A percentile compares a stretch with the other conserved stretches of the same genome.
These are phyloP conservation scores for Parafenestella ontariensis DNA, from an alignment of 2,329 filamentous ascomycete genomes.

Conservation along the genomic window DNA sequence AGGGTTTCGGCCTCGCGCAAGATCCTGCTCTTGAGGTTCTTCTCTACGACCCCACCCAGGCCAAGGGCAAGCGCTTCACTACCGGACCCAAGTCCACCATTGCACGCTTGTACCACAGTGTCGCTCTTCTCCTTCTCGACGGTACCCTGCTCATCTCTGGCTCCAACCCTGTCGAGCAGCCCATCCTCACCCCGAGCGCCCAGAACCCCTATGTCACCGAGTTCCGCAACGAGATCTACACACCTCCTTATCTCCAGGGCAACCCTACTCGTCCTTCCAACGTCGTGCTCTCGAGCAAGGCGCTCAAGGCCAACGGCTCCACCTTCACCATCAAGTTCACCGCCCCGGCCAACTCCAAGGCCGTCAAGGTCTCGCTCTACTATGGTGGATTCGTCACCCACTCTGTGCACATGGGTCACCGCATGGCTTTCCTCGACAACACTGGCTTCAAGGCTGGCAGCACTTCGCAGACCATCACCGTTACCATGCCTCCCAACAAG, in stretches of 20 bases:
- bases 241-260: conserved; percentile 65
- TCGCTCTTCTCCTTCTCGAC: conserved; percentile 65
- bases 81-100: conserved; percentile 55
- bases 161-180: conserved; percentile 67
- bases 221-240: conserved; percentile 68
- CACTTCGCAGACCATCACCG: conserved; percentile 56
- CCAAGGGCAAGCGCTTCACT: conserved; percentile 59
- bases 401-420: conserved; percentile 67
- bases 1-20: conserved; percentile 65
- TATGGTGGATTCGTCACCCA: conserved; percentile 68
- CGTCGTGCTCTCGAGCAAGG: conserved; percentile 54
- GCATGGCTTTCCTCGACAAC: conserved; percentile 62
- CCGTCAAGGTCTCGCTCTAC: conserved; percentile 61
- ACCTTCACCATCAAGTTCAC: conserved; percentile 59
- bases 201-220: conserved; percentile 63
- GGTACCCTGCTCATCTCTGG: conserved; percentile 67
- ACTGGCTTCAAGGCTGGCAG: conserved; percentile 55
- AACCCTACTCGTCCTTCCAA: conserved; percentile 60
- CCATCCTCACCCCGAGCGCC: conserved; percentile 55
- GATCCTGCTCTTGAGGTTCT: conserved; percentile 63
- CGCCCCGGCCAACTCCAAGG: conserved; percentile 51
- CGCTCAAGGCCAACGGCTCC: conserved; percentile 53
- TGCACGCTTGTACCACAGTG: conserved; percentile 65
- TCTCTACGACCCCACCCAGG: conserved; percentile 63
- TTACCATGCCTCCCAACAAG: conserved; percentile 62